A percentile compares a stretch with the other conserved stretches of the same genome.
These are phyloP conservation scores for Escallonia herrerae DNA, from an alignment of 129 eudicot species.

Conservation along the genomic window DNA sequence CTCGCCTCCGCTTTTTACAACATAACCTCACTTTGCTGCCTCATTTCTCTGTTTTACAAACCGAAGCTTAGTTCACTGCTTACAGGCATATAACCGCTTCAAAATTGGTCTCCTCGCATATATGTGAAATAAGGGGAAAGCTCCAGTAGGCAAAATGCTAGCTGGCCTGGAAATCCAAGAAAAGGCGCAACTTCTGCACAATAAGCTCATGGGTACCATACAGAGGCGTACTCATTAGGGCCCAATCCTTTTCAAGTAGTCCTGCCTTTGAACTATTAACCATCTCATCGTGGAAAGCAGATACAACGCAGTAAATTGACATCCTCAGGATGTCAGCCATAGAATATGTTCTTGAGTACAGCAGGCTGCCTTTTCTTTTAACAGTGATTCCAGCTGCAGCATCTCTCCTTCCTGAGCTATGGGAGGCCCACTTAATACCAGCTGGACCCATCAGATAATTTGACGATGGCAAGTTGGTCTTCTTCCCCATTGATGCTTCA, in stretches of 20 bases:
- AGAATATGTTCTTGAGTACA: slow-evolving; percentile 60
- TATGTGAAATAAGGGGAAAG: not conserved
- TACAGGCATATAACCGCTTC: not conserved
- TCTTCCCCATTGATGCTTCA: slow-evolving; percentile 90
- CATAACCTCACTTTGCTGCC: too few relatives aligned
- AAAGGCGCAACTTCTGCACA: slow-evolving; percentile 55
- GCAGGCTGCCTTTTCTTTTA: slow-evolving; percentile 52
- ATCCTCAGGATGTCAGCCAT: slow-evolving; percentile 76
- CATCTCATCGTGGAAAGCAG: slow-evolving; percentile 74
- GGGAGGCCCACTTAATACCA: slow-evolving; percentile 77
- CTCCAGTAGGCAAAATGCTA: slow-evolving; percentile 13
- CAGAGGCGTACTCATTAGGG: slow-evolving; percentile 36
- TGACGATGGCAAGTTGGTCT: slow-evolving; percentile 58
- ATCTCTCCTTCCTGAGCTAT: slow-evolving; percentile 51
- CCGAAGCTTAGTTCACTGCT: not conserved
- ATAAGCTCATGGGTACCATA: slow-evolving; percentile 75
- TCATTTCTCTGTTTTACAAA: too few relatives aligned
- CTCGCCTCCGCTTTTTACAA: too few relatives aligned
- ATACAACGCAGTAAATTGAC: slow-evolving; percentile 67
- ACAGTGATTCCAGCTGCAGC: slow-evolving; percentile 22
- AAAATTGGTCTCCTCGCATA: not conserved
- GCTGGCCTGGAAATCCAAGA: slow-evolving; percentile 63
- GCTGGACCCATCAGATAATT: slow-evolving; percentile 45
- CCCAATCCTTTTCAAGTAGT: slow-evolving; percentile 75
- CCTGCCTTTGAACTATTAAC: slow-evolving; percentile 55